Evolutionary conservation across 148 eudicot species (phyloP).

Genomic region (Diospyros kaki): DNA sequence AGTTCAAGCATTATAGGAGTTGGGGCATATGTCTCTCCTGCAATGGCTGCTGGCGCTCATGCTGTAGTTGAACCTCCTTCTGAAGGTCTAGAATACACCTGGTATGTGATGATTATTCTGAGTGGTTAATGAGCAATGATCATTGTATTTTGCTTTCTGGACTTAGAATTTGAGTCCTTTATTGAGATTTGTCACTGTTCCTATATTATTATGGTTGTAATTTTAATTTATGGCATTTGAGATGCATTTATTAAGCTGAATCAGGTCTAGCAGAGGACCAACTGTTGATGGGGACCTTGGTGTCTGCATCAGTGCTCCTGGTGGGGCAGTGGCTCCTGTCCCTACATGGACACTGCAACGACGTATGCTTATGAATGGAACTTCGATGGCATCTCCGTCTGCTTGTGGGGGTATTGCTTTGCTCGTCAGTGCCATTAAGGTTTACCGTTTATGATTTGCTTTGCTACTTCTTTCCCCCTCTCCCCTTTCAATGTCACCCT

Average conservation of each 20-base stretch:
- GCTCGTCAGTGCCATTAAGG: slow-evolving; percentile 96
- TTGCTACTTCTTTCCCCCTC: background rate
- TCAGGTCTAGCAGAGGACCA: slow-evolving; percentile 99
- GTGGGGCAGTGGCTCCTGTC: slow-evolving; percentile 98
- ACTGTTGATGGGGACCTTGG: slow-evolving; percentile 97
- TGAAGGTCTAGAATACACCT: slow-evolving; percentile 96
- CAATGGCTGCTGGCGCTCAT: slow-evolving; percentile 98
- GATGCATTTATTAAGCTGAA: slow-evolving; percentile 11
- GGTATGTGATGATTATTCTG: slow-evolving; percentile 37
- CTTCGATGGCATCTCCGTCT: slow-evolving; percentile 98
- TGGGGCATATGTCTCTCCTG: slow-evolving; percentile 99
- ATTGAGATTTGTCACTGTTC: background rate
- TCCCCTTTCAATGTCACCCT: background rate
- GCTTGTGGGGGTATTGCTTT: slow-evolving; percentile 96
- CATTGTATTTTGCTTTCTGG: background rate
- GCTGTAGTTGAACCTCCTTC: slow-evolving; percentile 73
- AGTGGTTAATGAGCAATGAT: background rate
- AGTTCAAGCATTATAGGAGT: slow-evolving; percentile 94
- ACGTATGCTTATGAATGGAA: slow-evolving; percentile 98
- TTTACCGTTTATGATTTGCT: slow-evolving; percentile 18
- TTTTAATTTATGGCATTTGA: background rate
- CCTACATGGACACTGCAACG: slow-evolving; percentile 98
- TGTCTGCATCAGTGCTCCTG: slow-evolving; percentile 92
- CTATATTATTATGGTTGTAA: background rate
- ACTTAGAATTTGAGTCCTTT: background rate